A percentile compares a stretch with the other conserved stretches of the same genome.
Conservation (phyloP, 2,329 filamentous ascomycete species). For the Colletotrichum horii region DNA sequence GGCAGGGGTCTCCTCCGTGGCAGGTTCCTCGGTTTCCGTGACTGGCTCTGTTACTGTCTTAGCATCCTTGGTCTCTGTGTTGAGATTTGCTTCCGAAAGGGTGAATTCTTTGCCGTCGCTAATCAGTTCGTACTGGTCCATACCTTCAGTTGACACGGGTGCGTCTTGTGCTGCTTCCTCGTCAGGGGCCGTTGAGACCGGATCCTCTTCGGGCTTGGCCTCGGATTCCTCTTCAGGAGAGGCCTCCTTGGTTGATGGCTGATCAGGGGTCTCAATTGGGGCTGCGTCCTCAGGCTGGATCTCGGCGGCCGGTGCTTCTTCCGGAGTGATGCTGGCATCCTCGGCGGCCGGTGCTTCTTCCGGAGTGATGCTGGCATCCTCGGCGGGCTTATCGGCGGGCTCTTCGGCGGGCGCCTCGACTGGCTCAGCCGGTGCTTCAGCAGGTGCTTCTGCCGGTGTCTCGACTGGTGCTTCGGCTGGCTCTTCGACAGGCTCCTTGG, state of each 20-base stretch:
- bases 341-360: background rate
- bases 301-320: background rate
- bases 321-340: background rate
- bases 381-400: background rate
- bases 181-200: background rate
- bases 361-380: background rate
- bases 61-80: background rate
- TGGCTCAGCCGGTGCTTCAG: background rate
- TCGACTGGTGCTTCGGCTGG: background rate
- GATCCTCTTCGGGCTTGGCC: background rate
- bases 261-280: background rate
- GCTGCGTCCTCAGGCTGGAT: background rate
- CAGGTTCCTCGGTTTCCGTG: background rate
- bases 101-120: conserved; percentile 17
- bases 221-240: background rate
- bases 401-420: background rate
- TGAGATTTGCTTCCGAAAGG: background rate
- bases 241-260: background rate
- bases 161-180: background rate
- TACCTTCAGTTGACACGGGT: conserved; percentile 12
- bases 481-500: background rate
- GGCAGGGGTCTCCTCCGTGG: background rate
- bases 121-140: conserved; percentile 14
- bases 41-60: conserved; percentile 5
- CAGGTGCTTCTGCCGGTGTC: background rate